phyloP scores from a whole-genome alignment of 331 rosid species.

The Malus hybrid region DNA sequence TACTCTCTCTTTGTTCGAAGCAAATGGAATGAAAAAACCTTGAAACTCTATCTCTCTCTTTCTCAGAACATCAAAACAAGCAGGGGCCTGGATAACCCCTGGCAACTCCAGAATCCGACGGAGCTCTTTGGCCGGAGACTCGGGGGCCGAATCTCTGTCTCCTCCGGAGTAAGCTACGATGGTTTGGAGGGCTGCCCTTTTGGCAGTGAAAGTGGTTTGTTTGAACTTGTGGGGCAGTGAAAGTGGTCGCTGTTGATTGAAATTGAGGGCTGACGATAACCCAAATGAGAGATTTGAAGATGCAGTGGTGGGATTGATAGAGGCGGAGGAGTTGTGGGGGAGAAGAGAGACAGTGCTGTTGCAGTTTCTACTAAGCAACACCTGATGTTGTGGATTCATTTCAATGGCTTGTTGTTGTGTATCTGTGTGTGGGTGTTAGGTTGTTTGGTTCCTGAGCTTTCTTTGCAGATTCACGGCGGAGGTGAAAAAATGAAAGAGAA shows the following conservation, averaged over 20 bases:
- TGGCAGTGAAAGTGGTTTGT: not conserved
- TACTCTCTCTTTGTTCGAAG: not conserved
- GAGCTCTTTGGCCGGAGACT: conserved; percentile 52
- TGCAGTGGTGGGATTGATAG: not conserved
- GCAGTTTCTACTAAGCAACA: not conserved
- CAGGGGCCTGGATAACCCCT: conserved; percentile 79
- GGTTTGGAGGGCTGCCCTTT: not conserved
- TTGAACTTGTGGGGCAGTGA: conserved; percentile 10
- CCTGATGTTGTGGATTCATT: not conserved
- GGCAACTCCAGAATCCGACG: conserved; percentile 46
- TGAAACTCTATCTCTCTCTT: too few relatives aligned
- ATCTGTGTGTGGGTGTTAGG: too few relatives aligned
- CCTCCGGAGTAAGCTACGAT: conserved; percentile 17
- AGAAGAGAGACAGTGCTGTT: not conserved
- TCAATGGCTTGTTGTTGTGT: not conserved
- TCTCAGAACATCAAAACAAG: conserved; percentile 83
- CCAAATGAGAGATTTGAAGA: not conserved
- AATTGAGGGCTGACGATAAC: not conserved
- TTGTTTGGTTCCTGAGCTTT: too few relatives aligned
- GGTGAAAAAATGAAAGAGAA: too few relatives aligned
- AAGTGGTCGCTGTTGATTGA: not conserved
- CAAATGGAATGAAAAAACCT: not conserved
- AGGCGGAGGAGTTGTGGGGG: not conserved
- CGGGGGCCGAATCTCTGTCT: not conserved
- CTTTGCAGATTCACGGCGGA: too few relatives aligned